Evolutionary conservation across 331 rosid species (phyloP).

Genomic region (Telfairia occidentalis): DNA sequence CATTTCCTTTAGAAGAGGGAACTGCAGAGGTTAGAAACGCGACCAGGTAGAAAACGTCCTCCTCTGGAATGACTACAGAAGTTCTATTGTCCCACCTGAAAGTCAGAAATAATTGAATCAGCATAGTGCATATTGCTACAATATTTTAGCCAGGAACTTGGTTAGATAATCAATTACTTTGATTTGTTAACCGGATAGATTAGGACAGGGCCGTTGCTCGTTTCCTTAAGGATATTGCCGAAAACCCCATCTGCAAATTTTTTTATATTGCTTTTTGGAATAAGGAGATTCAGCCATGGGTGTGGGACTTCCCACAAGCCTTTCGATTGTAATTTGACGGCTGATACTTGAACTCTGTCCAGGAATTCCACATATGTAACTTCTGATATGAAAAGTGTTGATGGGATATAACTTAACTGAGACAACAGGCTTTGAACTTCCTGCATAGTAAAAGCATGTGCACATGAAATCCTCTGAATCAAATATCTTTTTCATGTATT

Average conservation of each 20-base stretch:
- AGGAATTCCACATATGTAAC: constrained; percentile 65
- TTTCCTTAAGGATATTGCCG: constrained; percentile 63
- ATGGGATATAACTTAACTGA: constrained; percentile 50
- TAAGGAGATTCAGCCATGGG: constrained; percentile 95
- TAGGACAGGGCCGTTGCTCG: constrained; percentile 93
- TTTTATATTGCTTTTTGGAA: constrained; percentile 74
- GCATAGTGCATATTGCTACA: neutral
- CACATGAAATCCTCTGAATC: constrained; percentile 3
- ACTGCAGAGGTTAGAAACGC: constrained; percentile 83
- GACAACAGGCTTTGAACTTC: constrained; percentile 50
- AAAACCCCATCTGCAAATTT: constrained; percentile 65
- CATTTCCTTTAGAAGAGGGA: constrained; percentile 58
- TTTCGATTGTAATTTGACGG: constrained; percentile 72
- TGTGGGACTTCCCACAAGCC: constrained; percentile 97
- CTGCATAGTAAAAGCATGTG: constrained; percentile 33
- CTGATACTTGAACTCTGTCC: constrained; percentile 86
- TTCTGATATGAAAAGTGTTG: constrained; percentile 74
- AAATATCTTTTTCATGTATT: neutral
- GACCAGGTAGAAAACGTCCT: constrained; percentile 71
- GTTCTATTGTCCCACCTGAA: constrained; percentile 94
- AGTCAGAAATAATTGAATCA: constrained; percentile 9
- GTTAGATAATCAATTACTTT: constrained; percentile 38
- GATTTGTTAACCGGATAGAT: constrained; percentile 92
- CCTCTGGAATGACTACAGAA: constrained; percentile 68
- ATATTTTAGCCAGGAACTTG: neutral